Percentiles rank a stretch among this genome's conserved stretches.
Conservation (phyloP, 106 monocot genomes). For the Alisma plantagoaquatica region DNA sequence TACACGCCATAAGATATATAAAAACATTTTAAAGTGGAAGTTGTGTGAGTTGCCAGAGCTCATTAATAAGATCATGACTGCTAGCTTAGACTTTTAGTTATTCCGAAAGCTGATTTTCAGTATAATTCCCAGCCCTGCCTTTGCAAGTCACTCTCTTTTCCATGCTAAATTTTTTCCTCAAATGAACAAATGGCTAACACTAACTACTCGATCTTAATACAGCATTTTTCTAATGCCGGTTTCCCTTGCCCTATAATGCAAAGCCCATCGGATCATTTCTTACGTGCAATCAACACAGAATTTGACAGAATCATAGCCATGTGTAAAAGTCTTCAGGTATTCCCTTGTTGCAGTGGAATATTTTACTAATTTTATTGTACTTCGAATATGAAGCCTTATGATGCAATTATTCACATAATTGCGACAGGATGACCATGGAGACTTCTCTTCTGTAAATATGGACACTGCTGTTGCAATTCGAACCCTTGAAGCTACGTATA, state of each 20-base stretch:
- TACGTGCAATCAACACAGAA: conserved; percentile 93
- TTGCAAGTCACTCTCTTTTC: no score
- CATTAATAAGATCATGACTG: no score
- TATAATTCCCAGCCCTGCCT: no score
- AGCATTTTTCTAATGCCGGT: conserved; percentile 99
- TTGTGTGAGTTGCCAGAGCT: no score
- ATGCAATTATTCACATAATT: background rate
- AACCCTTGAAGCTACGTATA: conserved; percentile 94
- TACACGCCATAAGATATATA: no score
- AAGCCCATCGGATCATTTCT: conserved; percentile 95
- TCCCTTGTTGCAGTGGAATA: background rate
- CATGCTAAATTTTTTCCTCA: background rate
- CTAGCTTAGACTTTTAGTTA: no score
- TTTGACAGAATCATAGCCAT: conserved; percentile 99
- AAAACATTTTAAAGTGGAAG: no score
- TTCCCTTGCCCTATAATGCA: conserved; percentile 99
- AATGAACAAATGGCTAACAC: background rate
- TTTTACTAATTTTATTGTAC: background rate
- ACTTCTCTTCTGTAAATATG: conserved; percentile 97
- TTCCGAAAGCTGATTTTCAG: no score
- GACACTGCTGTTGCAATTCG: conserved; percentile 98
- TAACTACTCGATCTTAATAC: conserved; percentile 13
- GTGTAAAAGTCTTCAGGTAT: conserved; percentile 95
- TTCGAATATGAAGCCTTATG: background rate
- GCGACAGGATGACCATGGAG: conserved; percentile 84